Conservation (phyloP, 169 alveolate species). For the Amoebophrya sp. region DNA sequence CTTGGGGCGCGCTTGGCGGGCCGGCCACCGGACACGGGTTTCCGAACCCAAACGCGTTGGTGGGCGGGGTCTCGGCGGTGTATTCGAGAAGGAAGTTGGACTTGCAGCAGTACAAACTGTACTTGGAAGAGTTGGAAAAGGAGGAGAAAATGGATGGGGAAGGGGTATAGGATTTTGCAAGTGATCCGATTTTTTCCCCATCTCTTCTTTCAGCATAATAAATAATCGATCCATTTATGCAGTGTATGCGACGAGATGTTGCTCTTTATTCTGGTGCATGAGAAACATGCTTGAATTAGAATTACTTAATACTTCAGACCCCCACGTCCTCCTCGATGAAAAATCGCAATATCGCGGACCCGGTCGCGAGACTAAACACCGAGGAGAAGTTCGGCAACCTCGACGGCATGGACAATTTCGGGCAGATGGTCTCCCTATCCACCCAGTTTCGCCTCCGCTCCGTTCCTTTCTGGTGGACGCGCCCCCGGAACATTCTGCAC, state of each 20-base stretch:
- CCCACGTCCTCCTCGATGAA: too few species aligned
- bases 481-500: background rate
- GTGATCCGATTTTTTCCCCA: too few species aligned
- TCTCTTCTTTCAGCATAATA: too few species aligned
- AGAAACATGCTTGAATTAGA: too few species aligned
- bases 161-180: too few species aligned
- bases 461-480: slow-evolving; percentile 4
- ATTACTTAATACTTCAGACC: too few species aligned
- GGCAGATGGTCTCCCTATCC: background rate
- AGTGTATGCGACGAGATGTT: too few species aligned
- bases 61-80: background rate
- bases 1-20: background rate
- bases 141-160: background rate
- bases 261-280: too few species aligned
- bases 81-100: background rate
- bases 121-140: background rate
- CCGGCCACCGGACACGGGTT: background rate
- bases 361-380: background rate
- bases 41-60: background rate
- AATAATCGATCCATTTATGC: too few species aligned
- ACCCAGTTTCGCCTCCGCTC: background rate
- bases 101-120: background rate
- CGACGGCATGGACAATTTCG: slow-evolving; percentile 8
- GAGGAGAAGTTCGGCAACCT: background rate
- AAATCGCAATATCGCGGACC: background rate